Base-by-base conservation (phyloP, 1,139 yeast species). In the Debaryomyces coudertii region DNA sequence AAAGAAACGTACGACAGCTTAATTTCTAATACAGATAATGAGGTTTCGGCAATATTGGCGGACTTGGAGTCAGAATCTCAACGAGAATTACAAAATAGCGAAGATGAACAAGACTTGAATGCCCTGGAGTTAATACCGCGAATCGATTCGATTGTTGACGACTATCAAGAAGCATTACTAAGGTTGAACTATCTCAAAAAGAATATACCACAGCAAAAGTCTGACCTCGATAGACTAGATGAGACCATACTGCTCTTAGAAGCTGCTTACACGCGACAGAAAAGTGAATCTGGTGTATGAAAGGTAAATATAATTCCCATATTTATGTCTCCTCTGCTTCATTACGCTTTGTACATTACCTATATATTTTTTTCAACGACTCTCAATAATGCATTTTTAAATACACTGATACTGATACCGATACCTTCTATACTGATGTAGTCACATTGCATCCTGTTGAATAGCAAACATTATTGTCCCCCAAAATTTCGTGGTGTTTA, bases 241-340 rank as follows among this genome's bases (percentile, higher is more conserved):
- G 69, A 68, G 22, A 63, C 72, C 5, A 56, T 69, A 7, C 51
- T 53, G 28, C 69, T 72, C 45, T 56, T 74, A 30, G 71, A 70
- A 42, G 53, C 51, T 3, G 57, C 55, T 11, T 59, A 57, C 44
- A 36, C 50, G 14, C 36, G 48, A 37, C 54, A 53, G 25, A 20
- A 37, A 24, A 40, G 39, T 16, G 51, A 45, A 42, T 36, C 37
- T 14, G 14, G 16, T 2, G 11, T 38, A 12, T 38, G 34, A 38
- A 8, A 7, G 22, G 27, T 37, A 25, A 31, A 24, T 12, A 18
- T 31, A 11, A 7, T 6, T 23, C n/a, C 36, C 20, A n/a, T n/a
- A n/a, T n/a, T n/a, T n/a, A n/a, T n/a, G n/a, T n/a, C n/a, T n/a
- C n/a, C 20, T 20, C 18, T 16, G 24, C 18, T 15, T 18, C 36